Evolutionary conservation across 257 asterid species (phyloP).

Genomic region (Jacaranda mimosifolia): DNA sequence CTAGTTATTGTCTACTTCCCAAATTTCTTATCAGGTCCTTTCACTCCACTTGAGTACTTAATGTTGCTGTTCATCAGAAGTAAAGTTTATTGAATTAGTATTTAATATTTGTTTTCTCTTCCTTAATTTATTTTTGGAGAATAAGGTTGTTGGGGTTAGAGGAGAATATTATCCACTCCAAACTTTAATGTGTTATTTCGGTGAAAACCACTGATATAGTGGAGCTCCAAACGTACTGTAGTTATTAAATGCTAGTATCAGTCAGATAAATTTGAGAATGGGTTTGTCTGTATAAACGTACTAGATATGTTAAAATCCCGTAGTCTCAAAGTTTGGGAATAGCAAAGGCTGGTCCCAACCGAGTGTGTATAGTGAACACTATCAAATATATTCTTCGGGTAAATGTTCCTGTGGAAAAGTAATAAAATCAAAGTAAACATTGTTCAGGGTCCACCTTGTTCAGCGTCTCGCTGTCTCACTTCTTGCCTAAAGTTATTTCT

Average conservation of each 20-base stretch:
- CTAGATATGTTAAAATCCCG: too few species aligned
- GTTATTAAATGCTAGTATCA: too few species aligned
- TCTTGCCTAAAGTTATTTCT: neutral
- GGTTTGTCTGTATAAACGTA: too few species aligned
- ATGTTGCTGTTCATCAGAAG: neutral
- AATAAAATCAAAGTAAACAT: neutral
- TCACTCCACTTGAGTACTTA: neutral
- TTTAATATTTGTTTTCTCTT: neutral
- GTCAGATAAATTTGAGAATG: too few species aligned
- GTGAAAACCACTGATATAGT: too few species aligned
- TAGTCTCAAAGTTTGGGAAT: too few species aligned
- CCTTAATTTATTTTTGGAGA: neutral
- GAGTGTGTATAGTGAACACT: neutral
- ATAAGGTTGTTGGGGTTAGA: neutral
- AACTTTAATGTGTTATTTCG: too few species aligned
- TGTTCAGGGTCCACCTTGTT: neutral
- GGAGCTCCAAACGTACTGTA: too few species aligned
- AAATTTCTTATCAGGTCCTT: neutral
- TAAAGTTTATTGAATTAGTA: neutral
- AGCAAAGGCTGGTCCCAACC: too few species aligned
- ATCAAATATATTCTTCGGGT: neutral
- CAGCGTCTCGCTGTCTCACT: neutral
- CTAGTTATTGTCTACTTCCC: neutral
- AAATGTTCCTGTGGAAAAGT: neutral
- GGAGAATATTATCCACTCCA: neutral